phyloP scores from a whole-genome alignment of 2,329 filamentous ascomycete species.

The Colletotrichum endophyticum region DNA sequence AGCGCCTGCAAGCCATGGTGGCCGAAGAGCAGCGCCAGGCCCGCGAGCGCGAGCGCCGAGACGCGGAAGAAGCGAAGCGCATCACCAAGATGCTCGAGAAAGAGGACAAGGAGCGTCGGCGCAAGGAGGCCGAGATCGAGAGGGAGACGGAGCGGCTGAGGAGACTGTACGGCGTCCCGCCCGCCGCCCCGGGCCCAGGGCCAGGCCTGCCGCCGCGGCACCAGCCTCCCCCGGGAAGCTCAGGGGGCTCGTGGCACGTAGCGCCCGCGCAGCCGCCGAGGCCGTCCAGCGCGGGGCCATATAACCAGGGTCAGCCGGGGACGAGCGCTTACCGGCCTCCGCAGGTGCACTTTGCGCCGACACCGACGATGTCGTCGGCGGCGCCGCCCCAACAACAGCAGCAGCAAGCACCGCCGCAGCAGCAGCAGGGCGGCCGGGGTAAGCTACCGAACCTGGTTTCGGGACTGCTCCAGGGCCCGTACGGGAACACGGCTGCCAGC shows the following conservation, averaged over 20 bases:
- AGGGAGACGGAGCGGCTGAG: slow-evolving; percentile 83
- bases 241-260: neutral
- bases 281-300: slow-evolving; percentile 13
- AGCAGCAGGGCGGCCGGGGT: slow-evolving; percentile 23
- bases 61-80: slow-evolving; percentile 49
- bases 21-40: slow-evolving; percentile 55
- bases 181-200: slow-evolving; percentile 37
- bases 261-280: slow-evolving; percentile 22
- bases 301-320: neutral
- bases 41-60: slow-evolving; percentile 60
- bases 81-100: slow-evolving; percentile 70
- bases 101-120: slow-evolving; percentile 66
- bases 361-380: neutral
- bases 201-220: slow-evolving; percentile 36
- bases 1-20: slow-evolving; percentile 66
- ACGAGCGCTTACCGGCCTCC: slow-evolving; percentile 24
- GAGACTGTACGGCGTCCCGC: slow-evolving; percentile 65
- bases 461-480: slow-evolving; percentile 33
- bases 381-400: slow-evolving; percentile 17
- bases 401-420: slow-evolving; percentile 21
- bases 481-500: slow-evolving; percentile 45
- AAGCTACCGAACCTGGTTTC: slow-evolving; percentile 31
- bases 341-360: slow-evolving; percentile 25
- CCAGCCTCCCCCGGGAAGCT: neutral
- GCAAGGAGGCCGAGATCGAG: slow-evolving; percentile 66